Evolutionary conservation across 805 yeast species (phyloP), one percentile per base, ranked within the genome.

Genomic region (Sungouiella blattae): DNA sequence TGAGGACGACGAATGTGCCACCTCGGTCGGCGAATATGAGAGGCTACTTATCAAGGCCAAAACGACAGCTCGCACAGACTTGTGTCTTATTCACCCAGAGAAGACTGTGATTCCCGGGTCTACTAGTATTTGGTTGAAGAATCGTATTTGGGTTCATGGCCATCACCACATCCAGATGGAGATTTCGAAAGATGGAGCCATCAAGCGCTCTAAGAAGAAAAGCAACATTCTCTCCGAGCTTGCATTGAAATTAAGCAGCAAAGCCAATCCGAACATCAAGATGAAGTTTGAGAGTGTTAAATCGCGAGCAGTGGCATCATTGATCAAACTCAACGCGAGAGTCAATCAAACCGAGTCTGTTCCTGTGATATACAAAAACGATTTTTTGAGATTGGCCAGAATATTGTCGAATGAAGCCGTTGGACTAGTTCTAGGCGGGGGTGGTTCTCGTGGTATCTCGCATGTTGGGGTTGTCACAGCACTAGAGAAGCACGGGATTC

Each of bases 351-450:
- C 45, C 14, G 55, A 55, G 4, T 35, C 46, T 4, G 15, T 33
- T 3, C 45, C 49, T 2, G 33, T 50, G 8, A 45, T 46, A 5
- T 52, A 51, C 29, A 53, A 52, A 24, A 83, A 82, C 55, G 98
- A 91, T 57, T 93, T 93, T 56, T 68, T 87, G 58, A 72, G 98
- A 38, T 62, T 91, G 24, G 98, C 98, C 0, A 73, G 98, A 50
- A 75, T 93, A 6, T 62, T 91, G 11, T 85, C 96, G 0, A 96
- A 95, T 6, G 87, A 88, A 55, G 96, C 96, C 0, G 85, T 93
- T 26, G 98, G 98, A 0, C 66, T 93, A 13, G 97, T 91, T 5
- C 67, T 91, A 3, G 98, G 98, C 5, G 98, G 98, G 11, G 98
- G 98, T 26, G 98, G 98, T 28, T 96, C 98, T 0, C 71, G 98